Conservation (phyloP, 192 early-diverging fungal genomes). For the Haplosporangium gracile region DNA sequence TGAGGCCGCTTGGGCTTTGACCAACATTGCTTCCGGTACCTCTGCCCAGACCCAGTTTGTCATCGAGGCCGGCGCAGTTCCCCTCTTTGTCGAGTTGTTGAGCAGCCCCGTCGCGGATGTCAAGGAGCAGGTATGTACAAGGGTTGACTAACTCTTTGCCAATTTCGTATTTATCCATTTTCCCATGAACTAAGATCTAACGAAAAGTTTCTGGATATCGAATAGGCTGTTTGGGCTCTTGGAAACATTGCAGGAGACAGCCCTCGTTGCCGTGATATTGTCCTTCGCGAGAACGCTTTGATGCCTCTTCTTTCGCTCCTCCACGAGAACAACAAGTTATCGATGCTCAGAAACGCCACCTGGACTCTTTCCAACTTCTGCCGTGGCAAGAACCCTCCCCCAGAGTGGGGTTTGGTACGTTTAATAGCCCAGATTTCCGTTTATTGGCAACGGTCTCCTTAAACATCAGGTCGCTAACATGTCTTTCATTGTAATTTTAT, state of each 20-base stretch:
- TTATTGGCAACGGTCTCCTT: neutral
- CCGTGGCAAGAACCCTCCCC: slow-evolving; percentile 97
- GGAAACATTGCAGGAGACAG: slow-evolving; percentile 99
- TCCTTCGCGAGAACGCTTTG: slow-evolving; percentile 86
- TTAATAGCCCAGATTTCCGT: neutral
- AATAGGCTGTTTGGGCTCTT: slow-evolving; percentile 96
- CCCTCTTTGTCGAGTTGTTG: slow-evolving; percentile 91
- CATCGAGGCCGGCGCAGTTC: slow-evolving; percentile 92
- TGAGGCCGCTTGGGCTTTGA: slow-evolving; percentile 99
- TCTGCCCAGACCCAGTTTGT: slow-evolving; percentile 96
- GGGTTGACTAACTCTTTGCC: neutral
- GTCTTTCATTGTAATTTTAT: slow-evolving; percentile 3
- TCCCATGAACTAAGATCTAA: neutral
- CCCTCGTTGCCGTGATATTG: slow-evolving; percentile 91
- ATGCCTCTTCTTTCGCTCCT: slow-evolving; percentile 90
- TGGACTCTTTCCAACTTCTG: slow-evolving; percentile 99
- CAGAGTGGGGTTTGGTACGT: slow-evolving; percentile 85
- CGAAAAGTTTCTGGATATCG: neutral
- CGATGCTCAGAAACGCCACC: slow-evolving; percentile 98
- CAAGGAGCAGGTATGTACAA: slow-evolving; percentile 82
- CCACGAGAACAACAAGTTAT: slow-evolving; percentile 91
- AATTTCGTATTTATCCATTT: neutral
- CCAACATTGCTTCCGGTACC: slow-evolving; percentile 98
- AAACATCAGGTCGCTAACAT: neutral
- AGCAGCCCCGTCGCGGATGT: slow-evolving; percentile 88